Evolutionary conservation across 805 yeast species (phyloP).

Genomic region (Lipomyces kockii): DNA sequence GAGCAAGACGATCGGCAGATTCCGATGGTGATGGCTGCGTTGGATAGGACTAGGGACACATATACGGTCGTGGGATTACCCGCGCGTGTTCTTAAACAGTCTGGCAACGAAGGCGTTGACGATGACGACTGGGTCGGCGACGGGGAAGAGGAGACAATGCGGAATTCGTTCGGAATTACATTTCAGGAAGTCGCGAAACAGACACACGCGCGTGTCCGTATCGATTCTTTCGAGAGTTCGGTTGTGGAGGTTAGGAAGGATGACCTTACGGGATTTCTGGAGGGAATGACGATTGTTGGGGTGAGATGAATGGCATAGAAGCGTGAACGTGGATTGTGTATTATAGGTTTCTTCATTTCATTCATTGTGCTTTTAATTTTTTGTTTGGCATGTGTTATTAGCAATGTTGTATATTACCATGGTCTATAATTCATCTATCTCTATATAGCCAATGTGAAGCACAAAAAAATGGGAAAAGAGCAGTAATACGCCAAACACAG

Average conservation of each 20-base stretch:
- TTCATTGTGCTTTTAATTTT: not conserved
- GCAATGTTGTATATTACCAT: not conserved
- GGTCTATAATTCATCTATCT: not conserved
- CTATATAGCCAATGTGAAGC: not conserved
- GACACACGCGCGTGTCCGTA: conserved; percentile 85
- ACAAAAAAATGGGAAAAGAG: not conserved
- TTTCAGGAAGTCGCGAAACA: conserved; percentile 84
- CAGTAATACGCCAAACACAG: not conserved
- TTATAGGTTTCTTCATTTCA: not conserved
- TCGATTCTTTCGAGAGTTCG: conserved; percentile 94
- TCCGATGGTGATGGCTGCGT: conserved; percentile 47
- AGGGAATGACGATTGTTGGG: conserved; percentile 60
- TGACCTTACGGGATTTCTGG: conserved; percentile 85
- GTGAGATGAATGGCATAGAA: conserved; percentile 49
- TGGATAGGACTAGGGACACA: conserved; percentile 46
- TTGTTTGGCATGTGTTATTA: conserved; percentile 1
- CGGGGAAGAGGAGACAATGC: conserved; percentile 52
- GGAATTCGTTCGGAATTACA: conserved; percentile 86
- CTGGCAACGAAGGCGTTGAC: conserved; percentile 37
- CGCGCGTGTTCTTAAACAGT: conserved; percentile 3
- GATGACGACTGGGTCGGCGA: conserved; percentile 39
- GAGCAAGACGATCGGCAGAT: conserved; percentile 26
- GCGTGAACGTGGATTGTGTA: not conserved
- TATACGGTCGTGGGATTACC: conserved; percentile 32
- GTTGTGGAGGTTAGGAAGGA: conserved; percentile 88